Evolutionary conservation across 139 green algal species (phyloP).

Genomic region (Volvox africanus): DNA sequence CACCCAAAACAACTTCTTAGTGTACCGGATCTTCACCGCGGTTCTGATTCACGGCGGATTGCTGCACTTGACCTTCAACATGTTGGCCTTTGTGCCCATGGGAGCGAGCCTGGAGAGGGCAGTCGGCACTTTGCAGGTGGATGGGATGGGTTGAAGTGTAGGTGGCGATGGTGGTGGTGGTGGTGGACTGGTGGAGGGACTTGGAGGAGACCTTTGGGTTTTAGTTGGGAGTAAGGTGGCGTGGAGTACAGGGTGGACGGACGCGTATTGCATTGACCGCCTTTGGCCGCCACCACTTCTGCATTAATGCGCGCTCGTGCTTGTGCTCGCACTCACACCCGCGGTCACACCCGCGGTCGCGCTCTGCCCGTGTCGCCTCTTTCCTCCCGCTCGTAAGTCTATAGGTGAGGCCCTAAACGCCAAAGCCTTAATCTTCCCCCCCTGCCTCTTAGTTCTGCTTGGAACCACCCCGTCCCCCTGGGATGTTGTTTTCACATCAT

Average conservation of each 20-base stretch:
- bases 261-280: no score
- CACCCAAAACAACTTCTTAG: conserved; percentile 22
- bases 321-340: no score
- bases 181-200: not conserved
- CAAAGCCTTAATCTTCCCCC: not conserved
- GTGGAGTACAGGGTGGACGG: no score
- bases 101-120: conserved; percentile 65
- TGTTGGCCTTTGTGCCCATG: conserved; percentile 85
- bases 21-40: conserved; percentile 71
- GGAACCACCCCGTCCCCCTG: no score
- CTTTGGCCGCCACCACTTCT: no score
- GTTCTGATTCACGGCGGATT: conserved; percentile 69
- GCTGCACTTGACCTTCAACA: conserved; percentile 84
- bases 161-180: conserved; percentile 30
- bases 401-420: not conserved
- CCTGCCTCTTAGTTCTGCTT: not conserved
- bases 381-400: not conserved
- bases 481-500: no score
- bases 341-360: no score
- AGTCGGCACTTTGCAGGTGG: conserved; percentile 63
- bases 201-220: no score
- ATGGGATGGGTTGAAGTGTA: conserved; percentile 54
- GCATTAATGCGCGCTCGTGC: no score
- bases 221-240: no score
- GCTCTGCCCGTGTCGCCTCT: not conserved